A percentile compares a stretch with the other conserved stretches of the same genome.
phyloP scores from a whole-genome alignment of 75 land plant genomes.

The Adiantum capillusveneris region DNA sequence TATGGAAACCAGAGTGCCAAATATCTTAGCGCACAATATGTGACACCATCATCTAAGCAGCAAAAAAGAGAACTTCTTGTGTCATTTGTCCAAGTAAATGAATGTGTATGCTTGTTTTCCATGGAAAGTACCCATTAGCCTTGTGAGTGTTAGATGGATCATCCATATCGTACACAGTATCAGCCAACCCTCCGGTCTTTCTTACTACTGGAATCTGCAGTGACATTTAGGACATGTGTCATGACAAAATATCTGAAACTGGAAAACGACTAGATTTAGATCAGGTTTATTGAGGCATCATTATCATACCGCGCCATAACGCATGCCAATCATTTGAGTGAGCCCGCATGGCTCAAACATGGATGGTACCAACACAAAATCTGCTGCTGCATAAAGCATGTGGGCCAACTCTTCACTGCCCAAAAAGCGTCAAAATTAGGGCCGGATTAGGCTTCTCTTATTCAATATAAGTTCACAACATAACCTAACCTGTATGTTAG shows the following conservation, averaged over 20 bases:
- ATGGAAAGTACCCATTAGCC: conserved; percentile 63
- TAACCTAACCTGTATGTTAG: conserved; percentile 26
- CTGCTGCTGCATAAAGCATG: conserved; percentile 74
- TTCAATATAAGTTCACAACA: not conserved
- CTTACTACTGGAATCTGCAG: conserved; percentile 60
- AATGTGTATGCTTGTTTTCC: no score
- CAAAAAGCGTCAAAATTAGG: conserved; percentile 1
- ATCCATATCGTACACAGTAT: conserved; percentile 64
- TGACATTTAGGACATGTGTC: not conserved
- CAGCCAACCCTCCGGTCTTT: conserved; percentile 71
- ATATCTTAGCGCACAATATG: no score
- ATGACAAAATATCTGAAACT: not conserved
- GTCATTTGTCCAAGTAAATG: no score
- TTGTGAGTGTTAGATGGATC: conserved; percentile 12
- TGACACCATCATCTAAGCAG: no score
- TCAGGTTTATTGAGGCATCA: not conserved
- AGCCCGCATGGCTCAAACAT: conserved; percentile 77
- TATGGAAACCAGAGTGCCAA: no score
- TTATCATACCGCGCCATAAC: conserved; percentile 56
- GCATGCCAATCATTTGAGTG: conserved; percentile 75
- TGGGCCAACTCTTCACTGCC: conserved; percentile 65
- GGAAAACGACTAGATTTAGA: not conserved
- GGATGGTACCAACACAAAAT: conserved; percentile 65
- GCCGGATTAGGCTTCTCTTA: no score
- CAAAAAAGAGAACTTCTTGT: no score